These are phyloP conservation scores for Diaporthe sp. DNA, from an alignment of 2,329 filamentous ascomycete species.

Conservation along the genomic window DNA sequence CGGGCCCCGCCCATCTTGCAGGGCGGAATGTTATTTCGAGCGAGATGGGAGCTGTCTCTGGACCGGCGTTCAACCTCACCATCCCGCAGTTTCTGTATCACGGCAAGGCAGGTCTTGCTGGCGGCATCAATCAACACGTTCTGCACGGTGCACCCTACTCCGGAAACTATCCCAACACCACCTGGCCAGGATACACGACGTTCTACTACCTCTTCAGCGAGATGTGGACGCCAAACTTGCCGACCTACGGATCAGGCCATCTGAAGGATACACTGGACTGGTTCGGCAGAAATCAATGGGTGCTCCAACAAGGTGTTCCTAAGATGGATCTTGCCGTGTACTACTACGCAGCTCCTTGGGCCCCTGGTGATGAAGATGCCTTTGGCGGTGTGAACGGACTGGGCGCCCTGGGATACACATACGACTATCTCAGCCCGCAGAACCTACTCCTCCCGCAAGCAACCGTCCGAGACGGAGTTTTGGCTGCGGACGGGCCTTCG, in stretches of 20 bases:
- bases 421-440: conserved; percentile 56
- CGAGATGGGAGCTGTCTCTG: conserved; percentile 46
- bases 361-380: conserved; percentile 39
- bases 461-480: conserved; percentile 45
- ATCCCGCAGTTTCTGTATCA: conserved; percentile 45
- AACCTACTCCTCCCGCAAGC: conserved; percentile 54
- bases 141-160: conserved; percentile 55
- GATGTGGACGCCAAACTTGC: conserved; percentile 51
- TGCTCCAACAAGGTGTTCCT: conserved; percentile 51
- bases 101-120: conserved; percentile 51
- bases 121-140: conserved; percentile 54
- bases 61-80: conserved; percentile 40
- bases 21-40: conserved; percentile 51
- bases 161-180: conserved; percentile 55
- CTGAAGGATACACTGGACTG: conserved; percentile 48
- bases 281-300: conserved; percentile 48
- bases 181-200: conserved; percentile 59
- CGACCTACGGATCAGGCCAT: conserved; percentile 51
- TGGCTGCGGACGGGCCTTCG: conserved; percentile 51
- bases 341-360: conserved; percentile 23
- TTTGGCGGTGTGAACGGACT: conserved; percentile 19
- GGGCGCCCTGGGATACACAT: conserved; percentile 47
- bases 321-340: conserved; percentile 55
- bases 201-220: conserved; percentile 55
- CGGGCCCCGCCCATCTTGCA: conserved; percentile 50